These are phyloP conservation scores for Populus simonii DNA, from an alignment of 345 rosid genomes.

Conservation along the genomic window DNA sequence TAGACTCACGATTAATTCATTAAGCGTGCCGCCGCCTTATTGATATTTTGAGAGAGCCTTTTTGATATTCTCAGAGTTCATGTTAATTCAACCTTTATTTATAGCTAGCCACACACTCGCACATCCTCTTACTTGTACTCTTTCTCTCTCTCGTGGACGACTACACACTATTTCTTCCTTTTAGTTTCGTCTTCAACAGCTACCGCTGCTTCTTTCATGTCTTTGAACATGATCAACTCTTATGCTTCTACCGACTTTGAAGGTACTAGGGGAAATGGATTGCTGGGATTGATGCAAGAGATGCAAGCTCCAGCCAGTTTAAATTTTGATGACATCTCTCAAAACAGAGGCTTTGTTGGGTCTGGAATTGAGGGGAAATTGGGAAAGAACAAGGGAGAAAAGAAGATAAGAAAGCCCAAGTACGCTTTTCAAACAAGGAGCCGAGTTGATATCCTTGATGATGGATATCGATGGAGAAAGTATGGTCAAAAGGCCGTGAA, in stretches of 20 bases:
- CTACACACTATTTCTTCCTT: conserved; percentile 15
- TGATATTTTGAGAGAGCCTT: too few relatives aligned
- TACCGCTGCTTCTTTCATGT: conserved; percentile 14
- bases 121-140: neutral
- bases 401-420: conserved; percentile 55
- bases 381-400: conserved; percentile 43
- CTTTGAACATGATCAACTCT: conserved; percentile 11
- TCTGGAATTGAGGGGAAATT: conserved; percentile 16
- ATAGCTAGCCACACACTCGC: too few relatives aligned
- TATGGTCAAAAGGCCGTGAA: conserved; percentile 88
- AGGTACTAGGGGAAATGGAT: conserved; percentile 21
- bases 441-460: conserved; percentile 87
- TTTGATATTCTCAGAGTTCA: too few relatives aligned
- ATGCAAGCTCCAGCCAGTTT: conserved; percentile 11
- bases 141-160: conserved; percentile 17
- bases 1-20: neutral
- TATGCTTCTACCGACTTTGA: conserved; percentile 9
- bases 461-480: conserved; percentile 93
- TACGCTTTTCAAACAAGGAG: conserved; percentile 85
- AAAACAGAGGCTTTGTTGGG: conserved; percentile 8
- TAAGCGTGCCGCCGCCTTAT: conserved; percentile 3
- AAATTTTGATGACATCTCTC: neutral
- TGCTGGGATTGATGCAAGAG: conserved; percentile 31
- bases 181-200: conserved; percentile 19
- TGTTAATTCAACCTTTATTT: neutral